A percentile compares a stretch with the other conserved stretches of the same genome.
Evolutionary conservation across 164 flowering plant genomes (phyloP).

Genomic region (Platanus orientalis): DNA sequence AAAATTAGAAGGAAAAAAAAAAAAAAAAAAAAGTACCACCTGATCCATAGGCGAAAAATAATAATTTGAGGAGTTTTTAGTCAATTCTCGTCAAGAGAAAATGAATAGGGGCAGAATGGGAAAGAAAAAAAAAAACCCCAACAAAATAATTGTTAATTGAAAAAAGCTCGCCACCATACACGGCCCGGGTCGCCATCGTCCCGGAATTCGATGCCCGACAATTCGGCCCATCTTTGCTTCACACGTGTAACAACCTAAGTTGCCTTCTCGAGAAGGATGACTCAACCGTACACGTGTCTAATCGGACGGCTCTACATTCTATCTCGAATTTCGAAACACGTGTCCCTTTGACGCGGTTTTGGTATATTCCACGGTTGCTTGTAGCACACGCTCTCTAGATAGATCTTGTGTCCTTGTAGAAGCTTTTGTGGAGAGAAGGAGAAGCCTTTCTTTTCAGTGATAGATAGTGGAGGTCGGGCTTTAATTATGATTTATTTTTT

Average conservation of each 20-base stretch:
- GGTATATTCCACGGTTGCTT: constrained; percentile 19
- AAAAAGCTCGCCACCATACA: constrained; percentile 4
- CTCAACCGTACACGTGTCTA: background rate
- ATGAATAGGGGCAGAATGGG: no score
- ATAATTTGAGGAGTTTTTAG: no score
- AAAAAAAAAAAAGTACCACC: no score
- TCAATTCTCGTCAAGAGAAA: no score
- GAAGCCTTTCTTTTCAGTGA: no score
- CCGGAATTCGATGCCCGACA: constrained; percentile 9
- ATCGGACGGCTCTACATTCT: background rate
- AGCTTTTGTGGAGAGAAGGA: no score
- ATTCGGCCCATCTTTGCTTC: constrained; percentile 1
- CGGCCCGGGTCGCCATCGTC: constrained; percentile 6
- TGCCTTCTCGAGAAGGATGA: background rate
- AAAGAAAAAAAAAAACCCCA: no score
- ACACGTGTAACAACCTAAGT: constrained; percentile 1
- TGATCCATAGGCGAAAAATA: no score
- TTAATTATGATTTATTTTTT: no score
- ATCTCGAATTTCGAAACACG: background rate
- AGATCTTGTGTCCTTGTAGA: constrained; percentile 10
- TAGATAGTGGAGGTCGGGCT: no score
- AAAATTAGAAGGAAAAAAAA: no score
- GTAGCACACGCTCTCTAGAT: constrained; percentile 17
- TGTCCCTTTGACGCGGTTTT: constrained; percentile 21
- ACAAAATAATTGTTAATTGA: background rate